A percentile compares a stretch with the other conserved stretches of the same genome.
Evolutionary conservation across 1,139 yeast species (phyloP).

Genomic region (Candida dubliniensis): DNA sequence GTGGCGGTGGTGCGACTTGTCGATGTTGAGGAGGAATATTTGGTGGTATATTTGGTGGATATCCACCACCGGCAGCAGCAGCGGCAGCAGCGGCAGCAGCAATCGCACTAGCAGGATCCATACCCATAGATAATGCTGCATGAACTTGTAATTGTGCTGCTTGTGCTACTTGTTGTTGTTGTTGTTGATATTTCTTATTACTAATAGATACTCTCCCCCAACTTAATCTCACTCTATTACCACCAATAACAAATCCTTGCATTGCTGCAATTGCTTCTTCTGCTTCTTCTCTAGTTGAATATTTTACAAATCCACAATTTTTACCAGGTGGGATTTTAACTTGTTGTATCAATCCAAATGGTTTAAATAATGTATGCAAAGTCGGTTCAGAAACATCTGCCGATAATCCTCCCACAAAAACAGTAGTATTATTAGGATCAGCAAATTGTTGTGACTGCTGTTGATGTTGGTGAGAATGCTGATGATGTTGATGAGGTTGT

Average conservation of each 20-base stretch:
- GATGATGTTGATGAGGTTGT: constrained; percentile 19
- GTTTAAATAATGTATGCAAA: constrained; percentile 69
- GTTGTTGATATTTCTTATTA: constrained; percentile 35
- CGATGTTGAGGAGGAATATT: constrained; percentile 14
- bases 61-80: constrained; percentile 19
- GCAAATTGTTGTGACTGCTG: constrained; percentile 43
- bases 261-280: constrained; percentile 86
- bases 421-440: constrained; percentile 86
- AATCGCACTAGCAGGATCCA: constrained; percentile 34
- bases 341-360: constrained; percentile 81
- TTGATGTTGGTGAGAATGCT: constrained; percentile 20
- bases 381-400: constrained; percentile 76
- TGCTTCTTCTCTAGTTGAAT: constrained; percentile 75
- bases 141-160: constrained; percentile 39
- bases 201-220: constrained; percentile 72
- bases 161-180: constrained; percentile 31
- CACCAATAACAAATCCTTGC: constrained; percentile 92
- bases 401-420: constrained; percentile 90
- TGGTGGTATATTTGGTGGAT: constrained; percentile 15
- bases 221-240: constrained; percentile 77
- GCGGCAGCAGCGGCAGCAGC: constrained; percentile 29
- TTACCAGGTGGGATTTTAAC: constrained; percentile 90
- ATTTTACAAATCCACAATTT: constrained; percentile 92
- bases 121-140: constrained; percentile 37
- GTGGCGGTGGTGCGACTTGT: constrained; percentile 5